phyloP scores from a whole-genome alignment of 495 filamentous ascomycete species.

The Tuber melanosporum region DNA sequence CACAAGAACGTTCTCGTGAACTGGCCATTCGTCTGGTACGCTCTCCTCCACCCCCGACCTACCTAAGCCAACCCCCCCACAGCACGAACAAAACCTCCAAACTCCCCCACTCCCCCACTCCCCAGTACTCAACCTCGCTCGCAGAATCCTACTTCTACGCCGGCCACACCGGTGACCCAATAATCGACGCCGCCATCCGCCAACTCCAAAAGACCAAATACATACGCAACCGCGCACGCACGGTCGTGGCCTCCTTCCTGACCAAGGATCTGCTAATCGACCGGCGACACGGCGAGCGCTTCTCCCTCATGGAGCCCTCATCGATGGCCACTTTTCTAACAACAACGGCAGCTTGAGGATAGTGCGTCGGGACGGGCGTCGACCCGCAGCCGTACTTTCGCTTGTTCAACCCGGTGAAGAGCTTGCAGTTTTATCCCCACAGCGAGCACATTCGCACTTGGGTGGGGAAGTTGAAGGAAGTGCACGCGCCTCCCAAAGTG shows the following conservation, averaged over 20 bases:
- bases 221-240: constrained; percentile 87
- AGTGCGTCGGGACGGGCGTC: constrained; percentile 69
- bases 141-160: constrained; percentile 53
- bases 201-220: constrained; percentile 64
- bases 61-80: constrained; percentile 9
- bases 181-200: constrained; percentile 90
- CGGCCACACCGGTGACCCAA: constrained; percentile 74
- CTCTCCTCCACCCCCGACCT: neutral
- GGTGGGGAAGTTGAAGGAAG: constrained; percentile 59
- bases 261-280: constrained; percentile 81
- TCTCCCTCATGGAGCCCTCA: constrained; percentile 72
- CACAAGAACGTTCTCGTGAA: constrained; percentile 81
- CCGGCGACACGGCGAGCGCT: constrained; percentile 83
- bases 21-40: constrained; percentile 82
- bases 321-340: constrained; percentile 87
- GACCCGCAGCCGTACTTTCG: constrained; percentile 91
- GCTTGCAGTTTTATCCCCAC: constrained; percentile 69
- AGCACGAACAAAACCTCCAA: constrained; percentile 96
- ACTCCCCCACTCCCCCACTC: constrained; percentile 71
- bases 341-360: constrained; percentile 96
- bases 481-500: constrained; percentile 74
- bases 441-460: constrained; percentile 67
- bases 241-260: constrained; percentile 82
- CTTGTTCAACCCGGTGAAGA: constrained; percentile 80
- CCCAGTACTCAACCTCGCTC: constrained; percentile 51